phyloP scores from a whole-genome alignment of 179 eudicot genomes.

The Patellifolia procumbens region DNA sequence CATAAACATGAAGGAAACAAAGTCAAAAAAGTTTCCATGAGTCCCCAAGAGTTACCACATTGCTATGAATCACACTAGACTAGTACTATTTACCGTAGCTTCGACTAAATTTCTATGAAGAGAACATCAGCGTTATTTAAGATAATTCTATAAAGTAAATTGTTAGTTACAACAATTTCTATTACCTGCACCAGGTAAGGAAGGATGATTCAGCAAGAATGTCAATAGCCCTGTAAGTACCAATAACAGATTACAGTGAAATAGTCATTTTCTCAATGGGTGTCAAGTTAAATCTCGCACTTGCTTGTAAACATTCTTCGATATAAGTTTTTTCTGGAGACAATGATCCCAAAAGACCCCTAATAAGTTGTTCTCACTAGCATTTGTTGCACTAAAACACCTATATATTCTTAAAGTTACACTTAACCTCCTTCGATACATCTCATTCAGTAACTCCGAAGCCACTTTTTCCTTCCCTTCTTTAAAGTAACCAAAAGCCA shows the following conservation, averaged over 20 bases:
- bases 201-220: too few relatives aligned
- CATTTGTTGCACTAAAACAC: slow-evolving; percentile 59
- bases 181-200: not conserved
- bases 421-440: slow-evolving; percentile 69
- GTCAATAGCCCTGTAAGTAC: not conserved
- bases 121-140: not conserved
- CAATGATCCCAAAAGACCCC: slow-evolving; percentile 63
- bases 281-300: slow-evolving; percentile 38
- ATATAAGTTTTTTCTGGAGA: slow-evolving; percentile 62
- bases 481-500: slow-evolving; percentile 69
- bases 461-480: slow-evolving; percentile 46
- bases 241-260: not conserved
- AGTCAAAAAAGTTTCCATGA: not conserved
- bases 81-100: not conserved
- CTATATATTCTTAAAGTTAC: slow-evolving; percentile 61
- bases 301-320: slow-evolving; percentile 43
- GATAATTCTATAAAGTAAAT: not conserved
- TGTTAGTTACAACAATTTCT: not conserved
- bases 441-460: slow-evolving; percentile 66
- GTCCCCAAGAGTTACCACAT: not conserved
- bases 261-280: not conserved
- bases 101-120: not conserved
- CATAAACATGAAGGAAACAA: not conserved
- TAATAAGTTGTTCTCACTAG: slow-evolving; percentile 41
- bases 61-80: not conserved